Evolutionary conservation across 2,329 filamentous ascomycete species (phyloP), one percentile per base, ranked within the genome.

Genomic region (Pyrenophora tritici-repentis): DNA sequence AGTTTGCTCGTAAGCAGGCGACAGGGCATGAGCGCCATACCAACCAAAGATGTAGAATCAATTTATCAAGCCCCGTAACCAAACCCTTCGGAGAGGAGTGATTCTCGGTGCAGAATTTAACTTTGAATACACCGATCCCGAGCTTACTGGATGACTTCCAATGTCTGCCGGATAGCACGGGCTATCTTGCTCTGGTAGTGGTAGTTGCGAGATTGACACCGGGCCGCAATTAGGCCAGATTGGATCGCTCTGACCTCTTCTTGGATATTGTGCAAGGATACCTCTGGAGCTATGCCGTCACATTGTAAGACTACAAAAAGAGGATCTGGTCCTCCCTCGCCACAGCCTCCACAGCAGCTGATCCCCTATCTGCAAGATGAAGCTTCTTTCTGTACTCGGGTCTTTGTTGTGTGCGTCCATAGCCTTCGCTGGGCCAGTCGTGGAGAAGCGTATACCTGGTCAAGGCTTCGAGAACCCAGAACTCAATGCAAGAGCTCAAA

Each of bases 401-500:
- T 57, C 63, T 16, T 42, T 71, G 43, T 52, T 71, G 13, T 71
- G 61, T 47, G 68, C 66, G 41, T 67, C 67, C 8, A 60, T 61
- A n/a, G 65, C 63, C 35, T 42, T 69, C 18, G 68, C 68, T 48
- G 66, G 51, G 50, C 61, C 64, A 26, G 47, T 60, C 4, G 38
- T 73, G 4, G 71, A 73, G 48, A 72, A 57, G 44, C 63, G 61
- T 24, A 52, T 59, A 3, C 52, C 62, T 3, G 62, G 59, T 29
- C 51, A 68, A 50, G 58, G 60, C 0, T 73, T 73, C 54, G 58
- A 62, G 46, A 52, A 72, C 36, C 63, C 68, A 2, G 64, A 67
- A 41, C 59, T 74, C 24, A 65, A 68, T 46, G 73, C 67, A 58
- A 62, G 72, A 14, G 71, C 71, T 1, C 58, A 64, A 10, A 62